Base-by-base conservation (phyloP, 2,329 filamentous ascomycete species). In the Albophoma yamanashiensis region DNA sequence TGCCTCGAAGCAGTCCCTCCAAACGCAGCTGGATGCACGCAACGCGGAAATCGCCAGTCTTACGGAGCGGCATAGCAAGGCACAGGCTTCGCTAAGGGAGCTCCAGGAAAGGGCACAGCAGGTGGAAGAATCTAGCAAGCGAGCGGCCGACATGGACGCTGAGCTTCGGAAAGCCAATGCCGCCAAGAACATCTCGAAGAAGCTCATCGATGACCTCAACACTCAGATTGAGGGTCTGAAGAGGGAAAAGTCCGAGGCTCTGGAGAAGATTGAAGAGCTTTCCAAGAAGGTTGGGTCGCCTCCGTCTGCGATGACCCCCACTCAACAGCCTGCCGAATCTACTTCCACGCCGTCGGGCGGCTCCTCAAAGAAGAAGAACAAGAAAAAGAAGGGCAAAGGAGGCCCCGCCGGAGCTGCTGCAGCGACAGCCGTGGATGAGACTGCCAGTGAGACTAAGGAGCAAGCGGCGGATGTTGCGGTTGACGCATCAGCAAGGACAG, bases 321-420 rank as follows among this genome's bases (percentile, higher is more conserved):
- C 68, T 7, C 31, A 65, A 8, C 62, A 66, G 4, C 62, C 67
- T 5, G 63, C 69, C 2, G 62, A 69, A 20, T 62, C 69, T 11
- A 63, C 68, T 17, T 60, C 71, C 4, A 52, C 72, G 1, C 58
- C 68, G 1, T 55, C 71, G 8, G 60, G 60, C 14, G 58, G 64
- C 17, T 62, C 64, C 4, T 68, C 68, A 0, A 78, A 78, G 62
- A 83, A 81, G 61, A 93, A 92, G 75, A 95, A 91, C 74, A 92
- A 90, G 73, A 95, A 92, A 71, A 96, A 93, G 78, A 96, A 95
- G 82, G 89, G 87, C 74, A 93, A 92, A 78, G 85, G 83, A 22
- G 83, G 80, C 39, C 84, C 82, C 64, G 72, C 73, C 8, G 73
- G 78, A 11, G 73, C 75, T n/a, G 56, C 68, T 7, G 62, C 68